Conservation (phyloP, 305 asterid genomes). For the Ajuga reptans region DNA sequence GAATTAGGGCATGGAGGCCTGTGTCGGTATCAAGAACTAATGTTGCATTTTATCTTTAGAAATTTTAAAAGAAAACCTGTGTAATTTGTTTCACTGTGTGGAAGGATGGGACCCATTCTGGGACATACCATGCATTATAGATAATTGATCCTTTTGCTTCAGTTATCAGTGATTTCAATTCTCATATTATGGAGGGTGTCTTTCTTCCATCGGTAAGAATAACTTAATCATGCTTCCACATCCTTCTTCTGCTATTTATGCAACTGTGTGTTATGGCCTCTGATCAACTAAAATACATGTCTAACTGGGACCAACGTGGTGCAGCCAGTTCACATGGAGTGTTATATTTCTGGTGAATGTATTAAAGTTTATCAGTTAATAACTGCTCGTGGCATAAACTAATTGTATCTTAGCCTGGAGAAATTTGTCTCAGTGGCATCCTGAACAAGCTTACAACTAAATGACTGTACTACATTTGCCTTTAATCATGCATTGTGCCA, state of each 20-base stretch:
- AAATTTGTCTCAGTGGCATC: background rate
- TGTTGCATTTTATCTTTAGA: background rate
- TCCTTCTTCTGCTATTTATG: background rate
- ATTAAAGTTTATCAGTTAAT: background rate
- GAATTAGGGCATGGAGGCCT: background rate
- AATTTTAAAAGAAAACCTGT: background rate
- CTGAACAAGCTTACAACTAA: slow-evolving; percentile 7
- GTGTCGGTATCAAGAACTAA: background rate
- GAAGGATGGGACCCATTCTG: background rate
- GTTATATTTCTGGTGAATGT: background rate
- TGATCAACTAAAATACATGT: background rate
- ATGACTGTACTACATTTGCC: background rate
- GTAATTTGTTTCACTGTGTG: background rate
- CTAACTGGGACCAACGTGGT: background rate
- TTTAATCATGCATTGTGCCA: background rate
- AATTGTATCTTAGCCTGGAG: slow-evolving; percentile 1
- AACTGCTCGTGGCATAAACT: background rate
- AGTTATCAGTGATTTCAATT: background rate
- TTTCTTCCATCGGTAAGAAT: background rate
- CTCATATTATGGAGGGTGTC: background rate
- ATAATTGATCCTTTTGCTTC: background rate
- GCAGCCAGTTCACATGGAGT: background rate
- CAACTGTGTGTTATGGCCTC: background rate
- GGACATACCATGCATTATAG: background rate
- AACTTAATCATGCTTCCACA: background rate